phyloP scores from a whole-genome alignment of 441 rosid species.

The Adansonia gregorii region DNA sequence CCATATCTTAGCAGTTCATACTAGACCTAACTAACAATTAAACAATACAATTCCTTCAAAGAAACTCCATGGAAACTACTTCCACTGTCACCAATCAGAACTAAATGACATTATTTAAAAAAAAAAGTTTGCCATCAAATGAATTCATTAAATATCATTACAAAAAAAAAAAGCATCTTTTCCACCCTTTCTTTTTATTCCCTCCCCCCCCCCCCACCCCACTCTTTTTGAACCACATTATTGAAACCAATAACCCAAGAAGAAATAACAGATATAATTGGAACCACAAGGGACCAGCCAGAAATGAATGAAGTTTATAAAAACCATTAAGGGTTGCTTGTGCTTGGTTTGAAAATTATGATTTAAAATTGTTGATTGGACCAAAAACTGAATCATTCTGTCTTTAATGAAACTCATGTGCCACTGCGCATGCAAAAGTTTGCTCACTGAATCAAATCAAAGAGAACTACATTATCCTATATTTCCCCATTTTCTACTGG shows the following conservation, averaged over 20 bases:
- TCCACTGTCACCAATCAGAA: constrained; percentile 88
- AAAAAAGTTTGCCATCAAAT: too few relatives aligned
- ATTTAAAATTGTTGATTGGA: neutral
- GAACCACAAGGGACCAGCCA: constrained; percentile 32
- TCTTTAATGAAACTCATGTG: neutral
- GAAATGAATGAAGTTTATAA: constrained; percentile 23
- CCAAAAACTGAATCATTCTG: neutral
- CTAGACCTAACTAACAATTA: constrained; percentile 64
- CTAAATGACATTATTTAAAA: constrained; percentile 32
- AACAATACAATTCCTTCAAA: constrained; percentile 72
- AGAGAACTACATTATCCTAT: neutral
- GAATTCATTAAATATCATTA: constrained; percentile 32
- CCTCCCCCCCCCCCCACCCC: too few relatives aligned
- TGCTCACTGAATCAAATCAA: neutral
- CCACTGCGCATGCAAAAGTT: neutral
- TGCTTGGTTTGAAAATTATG: constrained; percentile 18
- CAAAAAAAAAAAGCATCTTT: too few relatives aligned
- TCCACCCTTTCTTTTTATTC: too few relatives aligned
- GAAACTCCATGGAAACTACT: constrained; percentile 83
- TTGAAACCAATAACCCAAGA: constrained; percentile 25
- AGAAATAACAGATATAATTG: neutral
- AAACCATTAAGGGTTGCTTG: constrained; percentile 20
- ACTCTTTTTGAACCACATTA: too few relatives aligned
- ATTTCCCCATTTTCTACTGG: neutral
- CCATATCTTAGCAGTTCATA: constrained; percentile 38